A percentile compares a stretch with the other conserved stretches of the same genome.
phyloP scores from a whole-genome alignment of 1,284 basidiomycete genomes.

The Leccinum fallax region DNA sequence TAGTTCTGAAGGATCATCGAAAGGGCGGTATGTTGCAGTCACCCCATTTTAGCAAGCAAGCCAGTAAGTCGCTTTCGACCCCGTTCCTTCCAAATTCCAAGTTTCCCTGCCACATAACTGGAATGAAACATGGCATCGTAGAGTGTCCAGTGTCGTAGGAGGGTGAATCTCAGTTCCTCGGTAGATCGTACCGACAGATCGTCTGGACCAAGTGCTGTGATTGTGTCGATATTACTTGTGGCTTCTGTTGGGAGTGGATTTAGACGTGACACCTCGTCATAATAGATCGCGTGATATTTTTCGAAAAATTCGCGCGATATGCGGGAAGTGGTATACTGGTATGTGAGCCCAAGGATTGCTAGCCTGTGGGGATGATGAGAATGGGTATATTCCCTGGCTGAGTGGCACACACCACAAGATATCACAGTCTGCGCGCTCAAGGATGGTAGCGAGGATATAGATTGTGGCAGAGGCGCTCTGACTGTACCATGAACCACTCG shows the following conservation, averaged over 20 bases:
- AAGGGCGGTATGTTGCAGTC: constrained; percentile 31
- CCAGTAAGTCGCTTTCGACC: constrained; percentile 90
- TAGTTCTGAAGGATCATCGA: constrained; percentile 10
- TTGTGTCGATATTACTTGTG: constrained; percentile 42
- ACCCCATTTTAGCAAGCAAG: constrained; percentile 99
- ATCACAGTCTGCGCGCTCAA: constrained; percentile 93
- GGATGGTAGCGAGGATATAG: constrained; percentile 86
- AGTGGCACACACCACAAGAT: constrained; percentile 72
- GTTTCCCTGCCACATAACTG: constrained; percentile 91
- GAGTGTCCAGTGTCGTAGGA: constrained; percentile 97
- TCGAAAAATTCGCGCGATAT: constrained; percentile 91
- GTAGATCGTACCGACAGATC: constrained; percentile 79
- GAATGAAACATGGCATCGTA: constrained; percentile 99
- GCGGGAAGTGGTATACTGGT: constrained; percentile 86
- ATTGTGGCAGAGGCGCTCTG: constrained; percentile 90
- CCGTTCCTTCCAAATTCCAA: constrained; percentile 96
- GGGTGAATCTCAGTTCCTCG: constrained; percentile 90
- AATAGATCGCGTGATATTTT: constrained; percentile 72
- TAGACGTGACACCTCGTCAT: constrained; percentile 89
- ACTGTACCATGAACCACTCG: constrained; percentile 83
- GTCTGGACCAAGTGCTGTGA: constrained; percentile 67
- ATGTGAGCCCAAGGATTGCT: constrained; percentile 91
- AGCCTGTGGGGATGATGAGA: constrained; percentile 55
- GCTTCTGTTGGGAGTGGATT: constrained; percentile 60
- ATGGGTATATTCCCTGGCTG: not conserved